These are phyloP conservation scores for Wallacemonas rigidus DNA, from an alignment of 208 protist species.

Conservation along the genomic window DNA sequence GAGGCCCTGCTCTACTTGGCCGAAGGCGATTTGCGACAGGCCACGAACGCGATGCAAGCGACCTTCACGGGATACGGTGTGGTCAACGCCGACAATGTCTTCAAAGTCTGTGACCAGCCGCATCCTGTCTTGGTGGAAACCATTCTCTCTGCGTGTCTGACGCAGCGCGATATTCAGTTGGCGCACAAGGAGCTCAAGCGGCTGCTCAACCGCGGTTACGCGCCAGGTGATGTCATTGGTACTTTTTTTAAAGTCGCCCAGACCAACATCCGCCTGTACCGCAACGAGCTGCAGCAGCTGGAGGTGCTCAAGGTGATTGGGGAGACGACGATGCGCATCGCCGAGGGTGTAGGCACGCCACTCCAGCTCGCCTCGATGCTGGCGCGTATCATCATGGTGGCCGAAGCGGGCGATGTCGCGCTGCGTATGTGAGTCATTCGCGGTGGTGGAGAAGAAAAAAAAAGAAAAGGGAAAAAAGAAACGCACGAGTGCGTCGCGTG, in stretches of 20 bases:
- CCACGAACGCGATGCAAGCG: constrained; percentile 98
- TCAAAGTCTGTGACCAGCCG: constrained; percentile 98
- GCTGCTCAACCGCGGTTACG: constrained; percentile 92
- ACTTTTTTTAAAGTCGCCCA: constrained; percentile 93
- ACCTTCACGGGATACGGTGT: constrained; percentile 95
- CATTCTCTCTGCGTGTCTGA: constrained; percentile 88
- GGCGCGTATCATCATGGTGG: constrained; percentile 58
- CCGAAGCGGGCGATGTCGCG: constrained; percentile 18
- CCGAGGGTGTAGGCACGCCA: constrained; percentile 79
- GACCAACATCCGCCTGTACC: constrained; percentile 46
- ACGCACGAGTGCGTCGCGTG: not conserved
- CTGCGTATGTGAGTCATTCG: not conserved
- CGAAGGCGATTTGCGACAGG: constrained; percentile 97
- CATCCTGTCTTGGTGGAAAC: constrained; percentile 95
- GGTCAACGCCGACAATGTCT: constrained; percentile 98
- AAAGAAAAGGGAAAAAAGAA: constrained; percentile 2
- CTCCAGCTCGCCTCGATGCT: constrained; percentile 89
- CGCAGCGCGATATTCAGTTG: constrained; percentile 71
- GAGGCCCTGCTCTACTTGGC: constrained; percentile 98
- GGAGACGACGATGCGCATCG: constrained; percentile 87
- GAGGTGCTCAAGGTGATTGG: constrained; percentile 79
- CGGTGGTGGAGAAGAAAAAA: not conserved
- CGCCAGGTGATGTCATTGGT: constrained; percentile 95
- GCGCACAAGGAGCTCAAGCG: constrained; percentile 83
- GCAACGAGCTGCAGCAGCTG: constrained; percentile 78